Evolutionary conservation across 805 yeast species (phyloP).

Genomic region (Kodamaea jinghongensis): DNA sequence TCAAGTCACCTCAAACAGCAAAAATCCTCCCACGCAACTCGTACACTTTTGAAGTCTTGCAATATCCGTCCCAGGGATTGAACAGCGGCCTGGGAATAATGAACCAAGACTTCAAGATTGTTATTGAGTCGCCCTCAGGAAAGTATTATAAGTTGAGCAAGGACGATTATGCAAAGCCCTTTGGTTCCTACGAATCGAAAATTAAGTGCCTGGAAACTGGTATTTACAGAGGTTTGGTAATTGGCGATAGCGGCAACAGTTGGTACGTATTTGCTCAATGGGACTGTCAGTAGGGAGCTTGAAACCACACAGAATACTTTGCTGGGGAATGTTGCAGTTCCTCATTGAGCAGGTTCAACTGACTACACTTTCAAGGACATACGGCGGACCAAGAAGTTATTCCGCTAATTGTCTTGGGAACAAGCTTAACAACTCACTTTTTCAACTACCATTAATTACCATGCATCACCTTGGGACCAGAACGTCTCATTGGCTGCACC

Average conservation of each 20-base stretch:
- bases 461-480: no score
- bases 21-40: conserved; percentile 54
- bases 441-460: no score
- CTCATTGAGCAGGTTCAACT: no score
- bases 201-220: conserved; percentile 71
- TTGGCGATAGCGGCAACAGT: conserved; percentile 70
- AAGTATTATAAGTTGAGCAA: conserved; percentile 60
- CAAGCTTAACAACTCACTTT: no score
- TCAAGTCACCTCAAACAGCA: conserved; percentile 79
- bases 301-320: no score
- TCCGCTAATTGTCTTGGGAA: no score
- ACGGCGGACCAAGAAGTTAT: no score
- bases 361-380: no score
- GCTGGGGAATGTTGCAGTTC: no score
- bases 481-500: no score
- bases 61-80: conserved; percentile 56
- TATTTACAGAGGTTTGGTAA: conserved; percentile 76
- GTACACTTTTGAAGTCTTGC: conserved; percentile 63
- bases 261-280: conserved; percentile 94
- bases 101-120: conserved; percentile 53
- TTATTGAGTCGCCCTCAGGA: conserved; percentile 83
- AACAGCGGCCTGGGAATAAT: conserved; percentile 33
- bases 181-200: conserved; percentile 58
- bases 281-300: conserved; percentile 57
- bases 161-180: conserved; percentile 44